Conservation (phyloP, 192 early-diverging fungal genomes). For the Funneliformis mosseae region DNA sequence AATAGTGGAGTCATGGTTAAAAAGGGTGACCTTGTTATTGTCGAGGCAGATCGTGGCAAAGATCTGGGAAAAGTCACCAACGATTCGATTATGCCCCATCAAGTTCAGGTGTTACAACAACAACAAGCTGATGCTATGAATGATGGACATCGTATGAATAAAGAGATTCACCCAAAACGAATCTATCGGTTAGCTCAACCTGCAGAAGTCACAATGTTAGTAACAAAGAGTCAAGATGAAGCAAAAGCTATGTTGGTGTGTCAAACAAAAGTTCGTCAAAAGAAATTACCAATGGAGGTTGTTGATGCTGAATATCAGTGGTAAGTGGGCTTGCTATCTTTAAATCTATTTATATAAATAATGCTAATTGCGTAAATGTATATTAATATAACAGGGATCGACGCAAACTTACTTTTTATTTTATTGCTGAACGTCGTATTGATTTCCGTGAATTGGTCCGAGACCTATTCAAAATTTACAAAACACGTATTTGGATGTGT, state of each 20-base stretch:
- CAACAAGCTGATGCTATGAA: slow-evolving; percentile 50
- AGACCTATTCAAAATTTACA: slow-evolving; percentile 96
- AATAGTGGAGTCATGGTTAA: slow-evolving; percentile 48
- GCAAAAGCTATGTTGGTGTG: slow-evolving; percentile 84
- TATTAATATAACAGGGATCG: slow-evolving; percentile 68
- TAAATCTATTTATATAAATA: not conserved
- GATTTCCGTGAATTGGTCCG: slow-evolving; percentile 96
- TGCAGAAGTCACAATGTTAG: slow-evolving; percentile 78
- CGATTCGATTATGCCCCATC: slow-evolving; percentile 61
- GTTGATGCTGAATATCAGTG: slow-evolving; percentile 99
- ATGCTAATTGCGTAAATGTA: not conserved
- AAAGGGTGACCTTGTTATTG: slow-evolving; percentile 78
- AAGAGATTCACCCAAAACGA: slow-evolving; percentile 89
- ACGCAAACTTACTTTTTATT: slow-evolving; percentile 96
- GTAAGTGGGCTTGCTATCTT: slow-evolving; percentile 44
- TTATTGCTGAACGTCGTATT: slow-evolving; percentile 89
- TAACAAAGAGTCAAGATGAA: slow-evolving; percentile 86
- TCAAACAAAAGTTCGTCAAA: slow-evolving; percentile 86
- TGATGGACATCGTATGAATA: slow-evolving; percentile 50
- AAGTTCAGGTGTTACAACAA: slow-evolving; percentile 52
- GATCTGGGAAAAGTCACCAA: slow-evolving; percentile 88
- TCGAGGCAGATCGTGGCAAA: slow-evolving; percentile 89
- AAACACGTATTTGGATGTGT: slow-evolving; percentile 97
- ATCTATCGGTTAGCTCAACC: slow-evolving; percentile 83
- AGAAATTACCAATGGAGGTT: slow-evolving; percentile 92